Conservation (phyloP, 306 rosid species). For the Myrica gale region DNA sequence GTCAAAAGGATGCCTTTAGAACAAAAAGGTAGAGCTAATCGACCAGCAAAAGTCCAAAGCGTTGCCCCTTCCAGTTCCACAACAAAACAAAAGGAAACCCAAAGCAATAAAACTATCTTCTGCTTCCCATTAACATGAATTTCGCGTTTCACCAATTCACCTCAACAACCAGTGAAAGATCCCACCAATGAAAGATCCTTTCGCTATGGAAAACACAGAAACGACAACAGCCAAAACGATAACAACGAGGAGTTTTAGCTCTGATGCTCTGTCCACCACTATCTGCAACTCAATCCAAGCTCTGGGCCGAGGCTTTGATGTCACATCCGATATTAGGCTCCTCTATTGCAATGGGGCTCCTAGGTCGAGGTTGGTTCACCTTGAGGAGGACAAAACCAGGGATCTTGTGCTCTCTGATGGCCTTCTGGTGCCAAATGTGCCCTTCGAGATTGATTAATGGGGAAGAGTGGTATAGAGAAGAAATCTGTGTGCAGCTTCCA, state of each 20-base stretch:
- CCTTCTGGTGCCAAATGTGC: conserved; percentile 58
- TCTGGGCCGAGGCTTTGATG: conserved; percentile 94
- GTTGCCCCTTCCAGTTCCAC: conserved; percentile 23
- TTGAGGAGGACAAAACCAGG: conserved; percentile 49
- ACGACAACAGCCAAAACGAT: conserved; percentile 8
- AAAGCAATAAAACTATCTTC: neutral
- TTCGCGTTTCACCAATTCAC: conserved; percentile 19
- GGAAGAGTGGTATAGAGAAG: conserved; percentile 36
- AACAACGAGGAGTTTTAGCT: conserved; percentile 30
- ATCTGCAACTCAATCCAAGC: conserved; percentile 80
- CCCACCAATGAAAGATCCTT: conserved; percentile 26
- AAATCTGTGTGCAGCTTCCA: conserved; percentile 62
- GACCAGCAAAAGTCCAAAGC: conserved; percentile 31
- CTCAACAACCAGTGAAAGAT: neutral
- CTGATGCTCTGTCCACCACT: conserved; percentile 66
- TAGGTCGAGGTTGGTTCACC: conserved; percentile 74
- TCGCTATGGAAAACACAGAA: conserved; percentile 37
- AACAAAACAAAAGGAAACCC: neutral
- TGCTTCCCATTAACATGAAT: conserved; percentile 28
- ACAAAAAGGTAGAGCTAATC: conserved; percentile 28
- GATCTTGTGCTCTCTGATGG: conserved; percentile 62
- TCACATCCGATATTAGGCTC: conserved; percentile 90
- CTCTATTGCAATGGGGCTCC: conserved; percentile 91
- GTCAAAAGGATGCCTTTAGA: conserved; percentile 53
- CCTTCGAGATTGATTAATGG: conserved; percentile 52